Base-by-base conservation (phyloP, 805 yeast species). In the Ogataea methylovora region DNA sequence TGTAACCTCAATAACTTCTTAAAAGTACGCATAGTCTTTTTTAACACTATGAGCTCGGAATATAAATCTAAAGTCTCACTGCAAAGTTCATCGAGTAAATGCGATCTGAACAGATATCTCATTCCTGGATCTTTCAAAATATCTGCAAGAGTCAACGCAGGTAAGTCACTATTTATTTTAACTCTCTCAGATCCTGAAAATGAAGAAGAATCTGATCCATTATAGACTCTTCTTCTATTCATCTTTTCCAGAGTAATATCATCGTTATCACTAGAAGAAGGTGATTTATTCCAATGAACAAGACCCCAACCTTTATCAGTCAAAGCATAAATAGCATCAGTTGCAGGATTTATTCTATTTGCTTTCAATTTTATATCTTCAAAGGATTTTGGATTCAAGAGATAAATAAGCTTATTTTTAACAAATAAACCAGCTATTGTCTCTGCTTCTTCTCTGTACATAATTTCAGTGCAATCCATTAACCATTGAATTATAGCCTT, bases 401-500 rank as follows among this genome's bases (percentile, higher is more conserved):
- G 70, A 44, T 58, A 56, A 17, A 81, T 63, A 6, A 79, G 52
- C 0, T 67, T 68, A 27, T 60, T 45, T 31, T 63, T 67, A 24
- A 72, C 41, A 37, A 83, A 69, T 10, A 73, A 48, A 4, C 67
- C 61, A 1, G 79, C 73, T 10, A 81, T 56, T 16, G 68, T 68
- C 0, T 62, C 49, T 0, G 85, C 81, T 38, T 76, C 84, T 10
- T 60, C 58, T 0, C 57, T 50, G 33, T 67, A 67, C 43, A 77
- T 52, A 1, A 79, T 63, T 48, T 84, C 92, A 1, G 95, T 83
- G 49, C 96, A 87, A 42, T 90, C 97, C 74, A 81, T 68, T 6
- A 90, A 49, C 95, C 95, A 90, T 49, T 87, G 96, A 56, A 78
- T 70, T 0, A 81, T 61, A 0, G 92, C 81, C 45, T 82, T 82